phyloP scores from a whole-genome alignment of 2,329 filamentous ascomycete species.

The Colletotrichum destructivum region DNA sequence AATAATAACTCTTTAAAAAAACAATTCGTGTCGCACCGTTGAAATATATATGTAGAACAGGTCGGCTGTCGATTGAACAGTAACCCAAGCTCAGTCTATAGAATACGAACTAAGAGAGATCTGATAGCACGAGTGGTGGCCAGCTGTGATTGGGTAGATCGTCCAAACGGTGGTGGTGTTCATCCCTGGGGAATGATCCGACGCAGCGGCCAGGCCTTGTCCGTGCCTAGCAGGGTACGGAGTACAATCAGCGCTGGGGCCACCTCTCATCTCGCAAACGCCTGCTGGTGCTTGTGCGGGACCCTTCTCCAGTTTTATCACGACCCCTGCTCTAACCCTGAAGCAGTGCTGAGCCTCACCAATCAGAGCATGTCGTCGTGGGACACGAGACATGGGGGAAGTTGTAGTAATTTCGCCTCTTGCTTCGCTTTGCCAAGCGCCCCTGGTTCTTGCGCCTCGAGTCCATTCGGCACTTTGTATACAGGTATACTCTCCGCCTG shows the following conservation, averaged over 20 bases:
- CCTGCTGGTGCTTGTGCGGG: constrained; percentile 3
- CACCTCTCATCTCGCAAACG: constrained; percentile 32
- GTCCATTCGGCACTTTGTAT: constrained; percentile 29
- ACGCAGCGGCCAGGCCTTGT: constrained; percentile 32
- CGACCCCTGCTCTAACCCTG: constrained; percentile 24
- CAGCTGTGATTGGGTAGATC: constrained; percentile 35
- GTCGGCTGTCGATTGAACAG: no score
- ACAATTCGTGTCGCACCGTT: no score
- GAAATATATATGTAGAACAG: no score
- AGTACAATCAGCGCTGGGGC: constrained; percentile 15
- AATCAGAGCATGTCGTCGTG: constrained; percentile 22
- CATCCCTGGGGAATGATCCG: constrained; percentile 20
- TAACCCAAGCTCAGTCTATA: no score
- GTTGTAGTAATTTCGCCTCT: constrained; percentile 31
- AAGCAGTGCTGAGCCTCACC: constrained; percentile 23
- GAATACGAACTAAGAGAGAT: no score
- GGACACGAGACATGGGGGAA: constrained; percentile 34
- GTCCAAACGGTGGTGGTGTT: constrained; percentile 32
- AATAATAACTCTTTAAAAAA: no score
- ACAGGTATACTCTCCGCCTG: background rate
- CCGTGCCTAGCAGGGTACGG: constrained; percentile 19
- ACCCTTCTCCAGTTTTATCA: background rate
- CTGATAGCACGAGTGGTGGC: constrained; percentile 9
- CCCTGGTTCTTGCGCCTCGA: constrained; percentile 4
- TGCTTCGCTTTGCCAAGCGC: constrained; percentile 29